Base-by-base conservation (phyloP, 176 grass and related monocot species). In the Eragrostis curvula region DNA sequence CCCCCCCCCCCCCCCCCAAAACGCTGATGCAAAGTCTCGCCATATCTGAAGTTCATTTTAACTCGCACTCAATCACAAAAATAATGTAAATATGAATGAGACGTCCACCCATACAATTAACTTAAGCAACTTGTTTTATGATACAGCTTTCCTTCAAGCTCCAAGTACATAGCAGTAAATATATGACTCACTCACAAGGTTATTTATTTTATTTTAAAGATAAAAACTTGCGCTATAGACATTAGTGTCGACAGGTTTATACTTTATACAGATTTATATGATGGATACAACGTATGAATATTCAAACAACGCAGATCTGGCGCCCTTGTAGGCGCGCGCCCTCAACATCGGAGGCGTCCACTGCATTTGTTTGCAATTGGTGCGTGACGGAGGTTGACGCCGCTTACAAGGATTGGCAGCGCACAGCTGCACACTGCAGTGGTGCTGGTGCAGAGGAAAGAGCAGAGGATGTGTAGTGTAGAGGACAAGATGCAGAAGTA, bases 31-130 rank as follows among this genome's bases (percentile, higher is more conserved):
- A 51, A 32, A 88, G 9, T 18, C 18, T 23, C 39, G 65, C 58
- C 16, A 64, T 3, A 65, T 41, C 43, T 3, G 75, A 61, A n/a
- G 7, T 46, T 66, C 10, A 42, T 74, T 23, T 55, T 63, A 66
- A 80, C 40, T 74, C 70, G 59, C 15, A 40, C 7, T 76, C 14
- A 73, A 83, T 48, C 23, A 75, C 36, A 61, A 85, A 58, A 52
- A 28, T 12, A n/a, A 29, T 45, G 43, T 0, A 29, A 57, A 53
- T 41, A 65, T 81, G 39, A 41, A 44, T 86, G 28, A 88, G 73
- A 44, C 47, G 59, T 14, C 24, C 20, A 58, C 27, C 40, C 11
- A 80, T 6, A 56, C 58, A 66, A 51, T 71, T 68, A 59, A 75
- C 18, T 76, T 42, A 30, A 23, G 29, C 45, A 66, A 79, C 11